Evolutionary conservation across 805 yeast genomes (phyloP), one percentile per base, ranked within the genome.

Genomic region (Candida corydali): DNA sequence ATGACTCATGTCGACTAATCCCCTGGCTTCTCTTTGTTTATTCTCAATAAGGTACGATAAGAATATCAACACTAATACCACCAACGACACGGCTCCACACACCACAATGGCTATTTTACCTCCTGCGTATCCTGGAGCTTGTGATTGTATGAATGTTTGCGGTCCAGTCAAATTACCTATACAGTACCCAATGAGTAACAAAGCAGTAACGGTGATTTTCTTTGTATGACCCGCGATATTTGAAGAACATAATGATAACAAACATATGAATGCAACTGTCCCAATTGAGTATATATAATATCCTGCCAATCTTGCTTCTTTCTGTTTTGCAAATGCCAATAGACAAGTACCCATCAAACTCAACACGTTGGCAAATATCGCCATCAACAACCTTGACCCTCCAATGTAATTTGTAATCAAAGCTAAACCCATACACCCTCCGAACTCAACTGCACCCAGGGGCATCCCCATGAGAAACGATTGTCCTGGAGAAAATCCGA

Each of bases 201-300:
- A 44, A 2, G 76, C 71, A 47, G 65, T 73, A 2, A 62, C 68
- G 2, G 72, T 61, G 32, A 64, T 54, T 50, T 75, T 76, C 58
- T 78, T 78, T 8, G 83, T 76, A 47, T 69, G 72, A 7, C 84
- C 84, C 5, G 75, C 75, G 32, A 68, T 63, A 46, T 76, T 76
- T 5, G 75, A 59, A 18, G 77, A 63, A 20, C 72, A 51, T 35
- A 57, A 42, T 1, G 71, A 59, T 30, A 62, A 43, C 19, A 59
- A 40, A 41, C 59, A 59, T 29, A 61, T 53, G 28, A 54, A 47
- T 6, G 53, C 51, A 4, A 57, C 28, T 1, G 65, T 62, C 5
- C 49, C 49, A 17, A 68, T 55, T 11, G 59, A 52, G 40, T 51
- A 51, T 25, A 74, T 36, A 36, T 57, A 58, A 15, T 57, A 64